Conservation (phyloP, 139 green algal species). For the Yamagishiella unicocca region DNA sequence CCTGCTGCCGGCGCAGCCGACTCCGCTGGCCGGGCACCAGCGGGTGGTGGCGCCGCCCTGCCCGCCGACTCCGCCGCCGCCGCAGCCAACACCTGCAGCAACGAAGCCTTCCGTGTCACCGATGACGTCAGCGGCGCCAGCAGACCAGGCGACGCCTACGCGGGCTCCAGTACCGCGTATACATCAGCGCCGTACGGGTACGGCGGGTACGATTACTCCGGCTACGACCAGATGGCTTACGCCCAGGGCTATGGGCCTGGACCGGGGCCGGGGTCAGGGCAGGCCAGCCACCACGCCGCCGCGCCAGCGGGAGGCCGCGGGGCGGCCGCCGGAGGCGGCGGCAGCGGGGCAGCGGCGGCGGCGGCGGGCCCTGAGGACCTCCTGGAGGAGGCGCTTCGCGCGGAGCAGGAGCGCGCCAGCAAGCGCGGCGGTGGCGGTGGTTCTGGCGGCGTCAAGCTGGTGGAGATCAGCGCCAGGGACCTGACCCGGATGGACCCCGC, state of each 20-base stretch:
- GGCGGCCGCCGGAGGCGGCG: background rate
- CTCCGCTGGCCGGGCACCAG: background rate
- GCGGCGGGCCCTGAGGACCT: conserved; percentile 37
- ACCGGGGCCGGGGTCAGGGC: too few relatives aligned
- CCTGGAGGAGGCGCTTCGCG: conserved; percentile 64
- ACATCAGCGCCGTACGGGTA: background rate
- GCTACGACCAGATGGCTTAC: background rate
- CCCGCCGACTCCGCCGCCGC: background rate
- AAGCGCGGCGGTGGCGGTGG: conserved; percentile 13
- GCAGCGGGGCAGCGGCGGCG: background rate
- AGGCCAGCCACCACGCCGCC: too few relatives aligned
- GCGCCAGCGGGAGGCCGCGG: too few relatives aligned
- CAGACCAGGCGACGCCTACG: background rate
- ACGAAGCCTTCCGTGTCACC: background rate
- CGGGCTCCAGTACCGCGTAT: background rate
- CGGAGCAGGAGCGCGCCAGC: conserved; percentile 59
- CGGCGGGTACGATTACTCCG: background rate
- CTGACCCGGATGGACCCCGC: conserved; percentile 70
- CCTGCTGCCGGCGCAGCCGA: background rate
- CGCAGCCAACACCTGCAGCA: background rate
- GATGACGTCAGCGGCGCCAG: background rate
- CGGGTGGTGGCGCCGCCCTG: background rate
- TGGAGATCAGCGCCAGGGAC: conserved; percentile 69
- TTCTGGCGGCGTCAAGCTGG: conserved; percentile 60
- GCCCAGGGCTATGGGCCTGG: conserved; percentile 15